Evolutionary conservation across 73 alveolate species (phyloP), one percentile per base, ranked within the genome.

Genomic region (Paramecium sexaurelia): DNA sequence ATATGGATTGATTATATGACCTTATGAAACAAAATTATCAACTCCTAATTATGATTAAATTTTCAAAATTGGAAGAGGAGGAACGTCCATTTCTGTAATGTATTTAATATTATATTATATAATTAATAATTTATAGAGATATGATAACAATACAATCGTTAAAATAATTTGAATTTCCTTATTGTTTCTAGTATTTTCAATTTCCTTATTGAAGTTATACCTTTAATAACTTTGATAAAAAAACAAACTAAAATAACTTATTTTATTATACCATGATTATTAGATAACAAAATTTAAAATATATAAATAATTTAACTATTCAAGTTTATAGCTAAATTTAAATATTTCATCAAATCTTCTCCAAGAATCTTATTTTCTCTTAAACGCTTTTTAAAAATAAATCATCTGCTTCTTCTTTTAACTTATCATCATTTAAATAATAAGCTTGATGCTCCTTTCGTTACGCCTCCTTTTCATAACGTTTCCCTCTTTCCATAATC

Each of bases 281-380:
- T 17, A 51, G 67, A 51, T 10, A 43, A 43, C 56, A 51, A n/a
- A 51, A 51, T 17, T 51, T 17, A 10, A 43, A 51, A 51, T 51
- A 51, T 15, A 47, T 19, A 51, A 17, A 51, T 51, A 51, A 51
- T 17, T 19, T 51, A 51, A 51, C 67, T 51, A 51, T 51, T 51
- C 33, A 51, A 51, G 67, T 51, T 51, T 51, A 51, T 51, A 51
- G 67, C 26, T 47, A 15, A 47, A 47, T 51, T 51, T 51, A 15
- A n/a, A 17, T 51, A 51, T 51, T 51, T 51, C 67, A 51, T 51
- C 67, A 51, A 51, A 51, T 51, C 29, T 51, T 51, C 67, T 61
- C 83, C 17, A 61, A 61, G 83, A 61, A 61, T 61, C 13, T 61
- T 29, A 61, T 26, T 61, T 61, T 61, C 26, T 61, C 83, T 61